Percentiles rank a stretch among this genome's conserved stretches.
phyloP scores from a whole-genome alignment of 441 rosid species.

The Raphanus hybrid region DNA sequence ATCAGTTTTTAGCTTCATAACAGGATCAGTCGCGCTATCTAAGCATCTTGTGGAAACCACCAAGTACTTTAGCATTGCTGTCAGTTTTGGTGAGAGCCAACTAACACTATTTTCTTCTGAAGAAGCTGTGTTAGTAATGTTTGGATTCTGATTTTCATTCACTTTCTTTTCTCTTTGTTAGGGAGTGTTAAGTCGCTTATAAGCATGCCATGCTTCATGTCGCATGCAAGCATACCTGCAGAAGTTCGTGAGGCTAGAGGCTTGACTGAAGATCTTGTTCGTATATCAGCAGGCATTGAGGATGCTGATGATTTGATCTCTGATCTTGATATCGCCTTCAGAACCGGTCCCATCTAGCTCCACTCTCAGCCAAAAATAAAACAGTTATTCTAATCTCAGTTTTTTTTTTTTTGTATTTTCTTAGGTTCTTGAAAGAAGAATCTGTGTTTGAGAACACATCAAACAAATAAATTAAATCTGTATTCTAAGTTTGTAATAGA shows the following conservation, averaged over 20 bases:
- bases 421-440: constrained; percentile 25
- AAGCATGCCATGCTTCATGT: constrained; percentile 98
- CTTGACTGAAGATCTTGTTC: constrained; percentile 83
- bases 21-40: constrained; percentile 50
- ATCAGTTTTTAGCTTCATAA: constrained; percentile 3
- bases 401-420: neutral
- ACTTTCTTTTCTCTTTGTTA: constrained; percentile 31
- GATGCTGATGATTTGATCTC: constrained; percentile 84
- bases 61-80: constrained; percentile 88
- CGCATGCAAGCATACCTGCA: constrained; percentile 91
- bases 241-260: constrained; percentile 87
- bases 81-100: constrained; percentile 79
- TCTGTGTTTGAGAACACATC: neutral
- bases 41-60: constrained; percentile 89
- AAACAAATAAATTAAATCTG: neutral
- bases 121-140: neutral
- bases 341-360: constrained; percentile 57
- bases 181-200: constrained; percentile 96
- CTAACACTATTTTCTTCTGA: neutral
- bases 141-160: neutral
- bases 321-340: constrained; percentile 76
- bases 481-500: constrained; percentile 14
- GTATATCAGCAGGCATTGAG: constrained; percentile 92
- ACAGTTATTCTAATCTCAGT: neutral
- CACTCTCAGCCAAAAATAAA: neutral